Conservation (phyloP, 140 eudicot genomes). For the Oenanthe javanica region DNA sequence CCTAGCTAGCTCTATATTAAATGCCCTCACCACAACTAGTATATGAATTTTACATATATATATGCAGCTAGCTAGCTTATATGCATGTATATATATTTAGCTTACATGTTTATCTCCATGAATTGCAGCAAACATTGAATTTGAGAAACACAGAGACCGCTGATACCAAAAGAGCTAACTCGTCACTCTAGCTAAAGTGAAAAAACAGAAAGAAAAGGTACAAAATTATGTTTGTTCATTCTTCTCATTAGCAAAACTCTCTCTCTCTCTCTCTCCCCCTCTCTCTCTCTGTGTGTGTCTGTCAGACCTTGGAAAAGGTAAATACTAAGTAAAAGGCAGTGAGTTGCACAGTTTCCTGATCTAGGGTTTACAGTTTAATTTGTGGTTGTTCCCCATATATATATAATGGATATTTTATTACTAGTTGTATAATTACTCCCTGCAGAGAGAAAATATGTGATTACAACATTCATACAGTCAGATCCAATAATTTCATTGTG, state of each 20-base stretch:
- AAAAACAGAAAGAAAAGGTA: constrained; percentile 24
- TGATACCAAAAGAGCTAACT: neutral
- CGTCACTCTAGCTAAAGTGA: constrained; percentile 9
- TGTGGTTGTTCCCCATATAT: neutral
- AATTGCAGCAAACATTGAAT: neutral
- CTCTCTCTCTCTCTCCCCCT: neutral
- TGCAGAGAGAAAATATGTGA: neutral
- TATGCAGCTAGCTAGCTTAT: neutral
- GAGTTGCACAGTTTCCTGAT: constrained; percentile 21
- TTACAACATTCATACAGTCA: neutral
- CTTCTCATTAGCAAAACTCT: constrained; percentile 11
- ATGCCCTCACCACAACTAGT: neutral
- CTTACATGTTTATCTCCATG: constrained; percentile 3
- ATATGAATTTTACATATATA: too few species aligned
- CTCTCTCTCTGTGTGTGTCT: neutral
- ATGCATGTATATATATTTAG: too few species aligned
- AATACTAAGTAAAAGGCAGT: neutral
- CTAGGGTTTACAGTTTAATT: constrained; percentile 41
- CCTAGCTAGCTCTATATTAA: neutral
- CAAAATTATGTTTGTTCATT: constrained; percentile 2
- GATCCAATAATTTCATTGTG: neutral
- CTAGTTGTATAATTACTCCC: neutral
- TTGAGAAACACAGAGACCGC: neutral
- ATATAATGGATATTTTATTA: neutral
- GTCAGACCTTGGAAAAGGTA: neutral